These are phyloP conservation scores for Fonsecaea multimorphosa DNA, from an alignment of 2,329 filamentous ascomycete genomes.

Conservation along the genomic window DNA sequence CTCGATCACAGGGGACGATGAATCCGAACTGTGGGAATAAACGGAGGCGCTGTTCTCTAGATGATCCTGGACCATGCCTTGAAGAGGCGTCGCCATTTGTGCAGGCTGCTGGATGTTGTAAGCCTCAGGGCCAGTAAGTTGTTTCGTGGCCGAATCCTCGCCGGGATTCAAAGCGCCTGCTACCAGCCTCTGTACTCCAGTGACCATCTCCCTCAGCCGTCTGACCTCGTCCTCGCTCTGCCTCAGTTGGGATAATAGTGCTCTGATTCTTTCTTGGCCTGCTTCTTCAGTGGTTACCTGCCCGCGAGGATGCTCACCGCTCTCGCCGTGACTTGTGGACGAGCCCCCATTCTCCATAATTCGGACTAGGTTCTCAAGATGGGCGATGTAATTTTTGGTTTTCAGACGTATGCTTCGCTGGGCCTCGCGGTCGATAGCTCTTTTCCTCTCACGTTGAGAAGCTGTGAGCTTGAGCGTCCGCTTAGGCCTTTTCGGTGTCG, in stretches of 20 bases:
- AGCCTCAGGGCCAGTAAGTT: not conserved
- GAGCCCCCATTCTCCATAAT: slow-evolving; percentile 25
- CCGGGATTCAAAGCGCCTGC: slow-evolving; percentile 13
- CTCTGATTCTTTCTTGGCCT: slow-evolving; percentile 19
- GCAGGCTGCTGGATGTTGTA: not conserved
- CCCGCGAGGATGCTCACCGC: not conserved
- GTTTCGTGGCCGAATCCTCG: not conserved
- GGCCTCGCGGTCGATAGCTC: slow-evolving; percentile 30
- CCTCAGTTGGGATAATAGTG: slow-evolving; percentile 21
- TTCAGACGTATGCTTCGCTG: slow-evolving; percentile 30
- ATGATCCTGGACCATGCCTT: slow-evolving; percentile 11
- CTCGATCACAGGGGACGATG: slow-evolving; percentile 19
- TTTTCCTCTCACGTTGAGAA: slow-evolving; percentile 31
- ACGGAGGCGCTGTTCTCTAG: slow-evolving; percentile 17
- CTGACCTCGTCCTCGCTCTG: slow-evolving; percentile 29
- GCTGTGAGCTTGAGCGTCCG: slow-evolving; percentile 24
- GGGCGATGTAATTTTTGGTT: slow-evolving; percentile 32
- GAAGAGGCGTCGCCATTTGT: not conserved
- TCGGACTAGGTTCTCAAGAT: slow-evolving; percentile 28
- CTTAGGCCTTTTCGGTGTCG: slow-evolving; percentile 22
- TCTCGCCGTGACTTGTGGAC: not conserved
- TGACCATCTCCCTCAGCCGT: slow-evolving; percentile 19
- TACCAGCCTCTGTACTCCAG: slow-evolving; percentile 24
- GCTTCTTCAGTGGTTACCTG: not conserved
- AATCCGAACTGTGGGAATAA: slow-evolving; percentile 23